A percentile compares a stretch with the other conserved stretches of the same genome.
phyloP scores from a whole-genome alignment of 2,329 filamentous ascomycete species.

The Colletotrichum musae region DNA sequence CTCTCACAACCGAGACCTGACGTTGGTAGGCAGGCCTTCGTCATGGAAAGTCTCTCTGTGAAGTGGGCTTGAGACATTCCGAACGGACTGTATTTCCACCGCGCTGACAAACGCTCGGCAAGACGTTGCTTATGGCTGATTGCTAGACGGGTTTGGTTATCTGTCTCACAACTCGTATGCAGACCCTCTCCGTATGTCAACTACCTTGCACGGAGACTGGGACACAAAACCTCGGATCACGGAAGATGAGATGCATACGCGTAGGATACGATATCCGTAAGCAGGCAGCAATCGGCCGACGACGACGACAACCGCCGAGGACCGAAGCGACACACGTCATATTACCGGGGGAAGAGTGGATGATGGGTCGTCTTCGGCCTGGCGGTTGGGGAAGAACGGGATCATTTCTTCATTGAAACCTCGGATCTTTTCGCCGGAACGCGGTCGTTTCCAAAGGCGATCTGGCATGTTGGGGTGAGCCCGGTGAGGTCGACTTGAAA shows the following conservation, averaged over 20 bases:
- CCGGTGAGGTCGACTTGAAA: background rate
- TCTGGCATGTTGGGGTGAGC: constrained; percentile 35
- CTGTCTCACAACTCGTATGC: background rate
- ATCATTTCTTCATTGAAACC: background rate
- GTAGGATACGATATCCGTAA: background rate
- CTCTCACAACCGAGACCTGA: background rate
- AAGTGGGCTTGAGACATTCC: background rate
- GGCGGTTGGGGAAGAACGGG: constrained; percentile 12
- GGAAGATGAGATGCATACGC: background rate
- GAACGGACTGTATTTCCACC: background rate
- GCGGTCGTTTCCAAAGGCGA: constrained; percentile 1
- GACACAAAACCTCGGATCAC: background rate
- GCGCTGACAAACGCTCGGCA: background rate
- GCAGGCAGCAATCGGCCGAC: background rate
- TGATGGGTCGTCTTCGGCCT: background rate
- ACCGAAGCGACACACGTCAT: constrained; percentile 2
- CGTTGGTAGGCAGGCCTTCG: background rate
- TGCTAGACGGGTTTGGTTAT: background rate
- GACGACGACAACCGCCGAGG: constrained; percentile 6
- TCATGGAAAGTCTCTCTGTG: background rate
- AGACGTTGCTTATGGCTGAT: background rate
- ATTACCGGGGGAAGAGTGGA: constrained; percentile 1
- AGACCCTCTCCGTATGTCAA: background rate
- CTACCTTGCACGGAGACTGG: background rate
- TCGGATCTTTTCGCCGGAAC: background rate